phyloP scores from a whole-genome alignment of 2,329 filamentous ascomycete genomes.

The Xylaria sp. region DNA sequence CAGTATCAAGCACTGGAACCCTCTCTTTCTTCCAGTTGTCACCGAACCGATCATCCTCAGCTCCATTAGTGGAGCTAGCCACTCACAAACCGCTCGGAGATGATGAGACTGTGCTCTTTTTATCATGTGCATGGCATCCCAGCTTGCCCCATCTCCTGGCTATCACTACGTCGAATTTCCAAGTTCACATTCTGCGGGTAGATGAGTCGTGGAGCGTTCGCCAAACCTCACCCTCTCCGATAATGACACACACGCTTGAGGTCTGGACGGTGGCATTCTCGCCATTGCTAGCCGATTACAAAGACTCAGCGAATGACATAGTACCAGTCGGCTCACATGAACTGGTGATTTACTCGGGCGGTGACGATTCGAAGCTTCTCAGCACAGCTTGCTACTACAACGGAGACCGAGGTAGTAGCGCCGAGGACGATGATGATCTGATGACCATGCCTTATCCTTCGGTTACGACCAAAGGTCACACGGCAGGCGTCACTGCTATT shows the following conservation, averaged over 20 bases:
- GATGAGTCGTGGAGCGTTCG: conserved; percentile 54
- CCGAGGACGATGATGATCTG: conserved; percentile 29
- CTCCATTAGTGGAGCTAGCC: conserved; percentile 50
- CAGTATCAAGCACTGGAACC: conserved; percentile 80
- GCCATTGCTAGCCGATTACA: conserved; percentile 39
- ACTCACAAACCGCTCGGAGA: conserved; percentile 61
- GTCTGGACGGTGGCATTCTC: conserved; percentile 78
- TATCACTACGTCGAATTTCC: conserved; percentile 76
- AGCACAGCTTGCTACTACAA: conserved; percentile 52
- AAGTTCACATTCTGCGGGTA: conserved; percentile 66
- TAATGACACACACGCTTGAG: conserved; percentile 68
- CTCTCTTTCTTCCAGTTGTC: conserved; percentile 70
- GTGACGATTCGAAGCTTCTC: conserved; percentile 76
- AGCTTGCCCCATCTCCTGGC: conserved; percentile 64
- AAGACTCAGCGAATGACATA: conserved; percentile 6
- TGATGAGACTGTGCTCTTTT: conserved; percentile 69
- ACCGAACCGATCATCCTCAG: conserved; percentile 23
- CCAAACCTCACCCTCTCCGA: conserved; percentile 49
- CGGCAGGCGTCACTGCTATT: conserved; percentile 89
- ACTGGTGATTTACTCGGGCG: conserved; percentile 71
- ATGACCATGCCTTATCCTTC: conserved; percentile 41
- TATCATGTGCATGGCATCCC: conserved; percentile 80
- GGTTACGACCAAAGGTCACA: conserved; percentile 65
- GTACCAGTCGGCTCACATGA: conserved; percentile 28
- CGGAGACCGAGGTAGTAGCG: conserved; percentile 14